Base-by-base conservation (phyloP, 2,329 filamentous ascomycete species). In the Talaromyces sp. region DNA sequence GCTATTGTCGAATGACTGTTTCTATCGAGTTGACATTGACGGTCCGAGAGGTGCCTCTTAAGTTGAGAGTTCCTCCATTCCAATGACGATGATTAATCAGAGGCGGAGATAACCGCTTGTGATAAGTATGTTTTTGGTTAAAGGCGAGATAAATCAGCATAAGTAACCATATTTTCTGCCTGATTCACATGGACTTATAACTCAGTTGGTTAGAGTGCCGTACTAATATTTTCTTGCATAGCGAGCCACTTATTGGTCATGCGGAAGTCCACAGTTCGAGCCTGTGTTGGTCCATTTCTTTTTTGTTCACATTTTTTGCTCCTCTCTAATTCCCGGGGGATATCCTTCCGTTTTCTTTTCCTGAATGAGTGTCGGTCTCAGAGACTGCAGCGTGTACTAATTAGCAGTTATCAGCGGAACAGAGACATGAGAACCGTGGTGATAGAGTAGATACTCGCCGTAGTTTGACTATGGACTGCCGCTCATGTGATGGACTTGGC, bases 191-290 rank as follows among this genome's bases (percentile, higher is more conserved):
- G 45, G 45, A 48, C 45, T 48, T 48, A 48, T 48, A 48, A 48
- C 45, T 48, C 45, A 48, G 45, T 48, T 48, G 45, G 45, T 48
- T 48, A 48, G 45, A 48, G 45, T 48, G 45, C 17, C 45, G 45
- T 48, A 48, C 45, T 48, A 48, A 48, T 48, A 48, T 48, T 25
- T 33, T 25, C 45, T 48, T 33, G 28, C n/a, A 35, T 33, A 8
- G n/a, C 28, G 33, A 48, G 28, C 9, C 17, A 31, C 5, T 46
- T 35, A 7, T 48, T 48, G 5, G 45, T 48, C 17, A 48, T 48
- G 45, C 45, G 45, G 17, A 48, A 48, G 45, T 48, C 45, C 45
- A 48, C 45, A 48, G 45, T 48, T 48, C 45, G 45, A 48, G 45
- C 45, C 45, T 48, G 45, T 48, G 45, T 48, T 48, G 45, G 45